These are phyloP conservation scores for Senna tora DNA, from an alignment of 306 rosid species.

Conservation along the genomic window DNA sequence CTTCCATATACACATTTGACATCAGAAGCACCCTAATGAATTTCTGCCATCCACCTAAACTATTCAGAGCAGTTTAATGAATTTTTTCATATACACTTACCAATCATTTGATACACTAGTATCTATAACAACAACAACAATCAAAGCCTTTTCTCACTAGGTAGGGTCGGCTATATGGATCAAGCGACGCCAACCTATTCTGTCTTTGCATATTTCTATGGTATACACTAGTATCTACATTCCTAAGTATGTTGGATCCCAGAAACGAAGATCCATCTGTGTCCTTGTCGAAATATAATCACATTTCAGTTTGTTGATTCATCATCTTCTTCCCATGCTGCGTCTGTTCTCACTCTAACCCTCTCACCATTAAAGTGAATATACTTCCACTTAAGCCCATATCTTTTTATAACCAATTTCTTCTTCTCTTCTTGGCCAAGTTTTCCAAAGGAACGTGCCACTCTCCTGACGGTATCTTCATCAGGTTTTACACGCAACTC, in stretches of 20 bases:
- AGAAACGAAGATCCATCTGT: background rate
- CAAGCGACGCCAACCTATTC: too few species aligned
- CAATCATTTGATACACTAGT: background rate
- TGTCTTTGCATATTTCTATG: too few species aligned
- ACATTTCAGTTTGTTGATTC: conserved; percentile 34
- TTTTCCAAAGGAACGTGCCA: conserved; percentile 59
- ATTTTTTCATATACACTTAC: background rate
- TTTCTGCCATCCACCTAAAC: background rate
- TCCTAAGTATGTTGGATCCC: background rate
- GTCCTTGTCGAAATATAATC: conserved; percentile 23
- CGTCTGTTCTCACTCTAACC: conserved; percentile 65
- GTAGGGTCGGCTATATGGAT: too few species aligned
- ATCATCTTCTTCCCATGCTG: conserved; percentile 47
- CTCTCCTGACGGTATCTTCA: conserved; percentile 81
- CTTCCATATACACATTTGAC: background rate
- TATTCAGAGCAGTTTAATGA: background rate
- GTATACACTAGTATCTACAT: background rate
- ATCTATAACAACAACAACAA: too few species aligned
- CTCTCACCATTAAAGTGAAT: conserved; percentile 83
- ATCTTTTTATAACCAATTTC: conserved; percentile 59
- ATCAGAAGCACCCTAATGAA: background rate
- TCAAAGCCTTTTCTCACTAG: too few species aligned
- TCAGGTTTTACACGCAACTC: conserved; percentile 80
- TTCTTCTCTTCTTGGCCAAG: conserved; percentile 73
- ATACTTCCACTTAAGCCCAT: conserved; percentile 81